Percentiles rank a stretch among this genome's conserved stretches.
Conservation (phyloP, 2,329 filamentous ascomycete species). For the Thielaviopsis musarum region DNA sequence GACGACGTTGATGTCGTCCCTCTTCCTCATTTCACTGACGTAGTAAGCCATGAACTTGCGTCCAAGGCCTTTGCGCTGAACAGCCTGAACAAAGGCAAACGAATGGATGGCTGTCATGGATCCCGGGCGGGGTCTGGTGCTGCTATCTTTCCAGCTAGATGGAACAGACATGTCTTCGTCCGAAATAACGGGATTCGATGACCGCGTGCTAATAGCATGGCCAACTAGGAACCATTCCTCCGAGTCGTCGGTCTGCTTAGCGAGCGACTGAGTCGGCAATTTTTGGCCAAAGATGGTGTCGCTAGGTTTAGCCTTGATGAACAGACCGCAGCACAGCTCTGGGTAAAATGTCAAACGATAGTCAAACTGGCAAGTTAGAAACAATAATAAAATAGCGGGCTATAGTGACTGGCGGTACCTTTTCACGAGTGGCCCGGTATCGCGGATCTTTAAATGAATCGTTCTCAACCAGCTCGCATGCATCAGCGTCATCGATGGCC, state of each 20-base stretch:
- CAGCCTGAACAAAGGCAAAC: constrained; percentile 58
- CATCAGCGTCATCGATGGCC: constrained; percentile 46
- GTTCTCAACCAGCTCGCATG: constrained; percentile 37
- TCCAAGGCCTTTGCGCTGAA: constrained; percentile 59
- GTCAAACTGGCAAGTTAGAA: constrained; percentile 36
- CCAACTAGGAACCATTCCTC: constrained; percentile 47
- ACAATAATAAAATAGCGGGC: background rate
- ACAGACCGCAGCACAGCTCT: constrained; percentile 65
- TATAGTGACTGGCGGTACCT: constrained; percentile 24
- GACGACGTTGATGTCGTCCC: constrained; percentile 53
- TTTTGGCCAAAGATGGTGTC: constrained; percentile 1
- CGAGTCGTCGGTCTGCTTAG: constrained; percentile 11
- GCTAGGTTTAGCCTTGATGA: constrained; percentile 34
- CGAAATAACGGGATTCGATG: constrained; percentile 43
- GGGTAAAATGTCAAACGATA: constrained; percentile 63
- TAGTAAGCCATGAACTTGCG: constrained; percentile 60
- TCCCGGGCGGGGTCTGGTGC: constrained; percentile 24
- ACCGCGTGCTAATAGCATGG: constrained; percentile 63
- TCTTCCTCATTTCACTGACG: constrained; percentile 56
- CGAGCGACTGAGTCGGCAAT: background rate
- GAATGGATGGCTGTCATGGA: constrained; percentile 69
- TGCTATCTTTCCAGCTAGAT: constrained; percentile 41
- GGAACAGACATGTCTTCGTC: constrained; percentile 66
- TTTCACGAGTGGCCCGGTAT: constrained; percentile 35
- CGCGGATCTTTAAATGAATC: constrained; percentile 33